A percentile compares a stretch with the other conserved stretches of the same genome.
Conservation (phyloP, 202 grass and related monocot genomes). For the Hordeum pubiflorum region DNA sequence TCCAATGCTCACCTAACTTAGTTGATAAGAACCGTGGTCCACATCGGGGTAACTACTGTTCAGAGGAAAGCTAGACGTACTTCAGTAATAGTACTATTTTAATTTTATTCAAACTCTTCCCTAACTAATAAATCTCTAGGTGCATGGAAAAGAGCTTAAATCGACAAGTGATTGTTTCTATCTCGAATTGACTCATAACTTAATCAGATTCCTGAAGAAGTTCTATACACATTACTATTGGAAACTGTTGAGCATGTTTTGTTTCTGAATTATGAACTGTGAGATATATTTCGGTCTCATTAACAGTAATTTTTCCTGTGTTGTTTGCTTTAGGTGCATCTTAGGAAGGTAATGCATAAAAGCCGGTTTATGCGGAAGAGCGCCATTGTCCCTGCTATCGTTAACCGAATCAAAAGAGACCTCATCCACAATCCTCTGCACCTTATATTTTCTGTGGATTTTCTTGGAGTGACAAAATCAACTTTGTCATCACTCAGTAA, state of each 20-base stretch:
- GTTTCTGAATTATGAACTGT: slow-evolving; percentile 10
- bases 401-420: slow-evolving; percentile 83
- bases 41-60: neutral
- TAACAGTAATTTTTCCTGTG: slow-evolving; percentile 5
- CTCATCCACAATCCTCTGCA: slow-evolving; percentile 97
- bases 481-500: slow-evolving; percentile 92
- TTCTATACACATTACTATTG: neutral
- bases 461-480: slow-evolving; percentile 94
- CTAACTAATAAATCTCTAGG: neutral
- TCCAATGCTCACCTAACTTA: neutral
- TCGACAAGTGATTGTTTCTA: neutral
- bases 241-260: slow-evolving; percentile 20
- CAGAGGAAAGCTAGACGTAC: neutral
- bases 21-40: neutral
- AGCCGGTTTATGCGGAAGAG: slow-evolving; percentile 87
- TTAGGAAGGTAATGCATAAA: slow-evolving; percentile 81
- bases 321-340: slow-evolving; percentile 63
- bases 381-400: slow-evolving; percentile 69
- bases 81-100: neutral
- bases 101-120: neutral
- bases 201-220: neutral
- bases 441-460: slow-evolving; percentile 91
- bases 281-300: neutral
- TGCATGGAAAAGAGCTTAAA: neutral
- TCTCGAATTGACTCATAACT: neutral